Evolutionary conservation across 805 yeast genomes (phyloP), one percentile per base, ranked within the genome.

Genomic region (Starmera quercuum): DNA sequence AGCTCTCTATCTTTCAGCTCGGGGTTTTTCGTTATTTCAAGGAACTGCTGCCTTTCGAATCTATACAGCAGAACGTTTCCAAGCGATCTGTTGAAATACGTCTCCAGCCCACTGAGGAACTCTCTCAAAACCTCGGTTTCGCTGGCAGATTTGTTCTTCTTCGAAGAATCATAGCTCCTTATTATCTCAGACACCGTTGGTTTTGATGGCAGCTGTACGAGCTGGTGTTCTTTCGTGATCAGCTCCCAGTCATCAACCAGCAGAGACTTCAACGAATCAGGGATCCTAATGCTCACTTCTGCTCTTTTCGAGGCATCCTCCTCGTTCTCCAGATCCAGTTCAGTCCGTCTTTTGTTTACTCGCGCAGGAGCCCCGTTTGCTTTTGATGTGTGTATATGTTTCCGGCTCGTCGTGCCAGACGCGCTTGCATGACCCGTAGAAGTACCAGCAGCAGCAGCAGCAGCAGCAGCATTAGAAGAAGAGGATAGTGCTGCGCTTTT

Each of bases 181-280:
- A 90, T 53, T 3, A 86, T 70, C 3, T 59, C 62, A 1, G 64
- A 60, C 2, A 83, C 82, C 0, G 73, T 68, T 3, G 65, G 64
- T 23, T 56, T 57, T 12, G 74, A 63, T 1, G 96, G 96, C 27
- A 88, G 54, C 18, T 69, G 59, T 4, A 84, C 72, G 28, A 86
- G 56, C 53, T 78, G 75, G 33, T 80, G 79, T 45, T 86, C 83
- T 46, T 83, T 83, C 1, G 97, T 87, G 22, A 90, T 70, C 44
- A 66, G 67, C 56, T 90, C 96, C 98, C 97, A 90, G 61, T 90
- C 97, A 54, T 85, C 87, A 1, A 88, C 95, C 25, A 90, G 61
- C 4, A 78, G 47, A 6, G 80, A 62, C 54, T 87, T 88, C 37
- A 90, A 62, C 20, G 66, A 59, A 32, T 77, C 75, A 2, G 90